These are phyloP conservation scores for Fraxinus greggii DNA, from an alignment of 305 asterid genomes.

Conservation along the genomic window DNA sequence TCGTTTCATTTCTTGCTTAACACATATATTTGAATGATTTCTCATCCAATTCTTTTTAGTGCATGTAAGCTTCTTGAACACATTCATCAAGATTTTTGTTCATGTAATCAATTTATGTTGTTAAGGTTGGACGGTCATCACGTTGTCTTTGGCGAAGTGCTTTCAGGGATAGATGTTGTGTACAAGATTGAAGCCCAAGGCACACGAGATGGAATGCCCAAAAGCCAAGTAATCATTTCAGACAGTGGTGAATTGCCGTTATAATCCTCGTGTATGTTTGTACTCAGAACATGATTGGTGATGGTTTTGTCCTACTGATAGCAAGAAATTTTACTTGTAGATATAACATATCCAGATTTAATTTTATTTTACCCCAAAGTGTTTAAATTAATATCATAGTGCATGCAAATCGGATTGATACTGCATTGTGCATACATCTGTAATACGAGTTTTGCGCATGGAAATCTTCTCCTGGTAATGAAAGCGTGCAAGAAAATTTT, in stretches of 20 bases:
- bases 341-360: not conserved
- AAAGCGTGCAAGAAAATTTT: not conserved
- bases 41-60: not conserved
- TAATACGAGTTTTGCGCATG: not conserved
- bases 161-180: slow-evolving; percentile 84
- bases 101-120: not conserved
- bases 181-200: slow-evolving; percentile 45
- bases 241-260: not conserved
- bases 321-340: not conserved
- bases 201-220: not conserved
- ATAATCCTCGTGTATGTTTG: not conserved
- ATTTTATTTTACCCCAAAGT: not conserved
- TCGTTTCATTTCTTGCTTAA: not conserved
- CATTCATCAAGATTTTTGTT: not conserved
- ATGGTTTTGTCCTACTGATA: not conserved
- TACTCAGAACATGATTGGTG: not conserved
- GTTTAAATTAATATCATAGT: not conserved
- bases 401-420: not conserved
- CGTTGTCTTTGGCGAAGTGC: slow-evolving; percentile 85
- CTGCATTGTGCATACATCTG: not conserved
- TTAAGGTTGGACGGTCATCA: slow-evolving; percentile 83
- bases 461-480: not conserved
- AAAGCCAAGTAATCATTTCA: not conserved
- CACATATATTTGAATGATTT: not conserved
- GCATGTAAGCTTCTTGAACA: not conserved